Evolutionary conservation across 805 yeast species (phyloP).

Genomic region (Suhomyces tanzawaensis): DNA sequence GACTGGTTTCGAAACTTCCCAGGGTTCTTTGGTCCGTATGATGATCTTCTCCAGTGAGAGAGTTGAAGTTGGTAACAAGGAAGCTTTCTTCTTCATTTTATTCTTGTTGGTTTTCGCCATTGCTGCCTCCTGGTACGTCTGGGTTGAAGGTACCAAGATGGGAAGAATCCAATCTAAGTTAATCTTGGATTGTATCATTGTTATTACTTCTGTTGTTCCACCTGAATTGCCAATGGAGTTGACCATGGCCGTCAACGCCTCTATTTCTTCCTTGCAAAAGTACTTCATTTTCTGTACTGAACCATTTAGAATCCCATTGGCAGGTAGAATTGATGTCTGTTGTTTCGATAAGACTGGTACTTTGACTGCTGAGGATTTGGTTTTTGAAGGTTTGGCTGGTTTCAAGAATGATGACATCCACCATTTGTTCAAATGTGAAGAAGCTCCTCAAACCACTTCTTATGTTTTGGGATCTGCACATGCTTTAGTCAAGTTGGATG

Average conservation of each 20-base stretch:
- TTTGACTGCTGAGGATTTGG: slow-evolving; percentile 92
- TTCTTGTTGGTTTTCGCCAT: slow-evolving; percentile 88
- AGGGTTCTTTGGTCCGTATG: slow-evolving; percentile 94
- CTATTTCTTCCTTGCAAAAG: slow-evolving; percentile 83
- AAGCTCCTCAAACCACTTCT: slow-evolving; percentile 68
- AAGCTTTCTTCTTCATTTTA: slow-evolving; percentile 87
- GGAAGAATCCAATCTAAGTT: slow-evolving; percentile 94
- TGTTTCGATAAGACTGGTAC: slow-evolving; percentile 99
- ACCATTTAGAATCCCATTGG: slow-evolving; percentile 96
- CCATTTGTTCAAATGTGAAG: slow-evolving; percentile 52
- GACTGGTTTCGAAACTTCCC: slow-evolving; percentile 98
- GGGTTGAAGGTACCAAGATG: slow-evolving; percentile 96
- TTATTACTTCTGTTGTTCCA: slow-evolving; percentile 96
- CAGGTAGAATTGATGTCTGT: slow-evolving; percentile 97
- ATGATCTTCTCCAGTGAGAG: slow-evolving; percentile 97
- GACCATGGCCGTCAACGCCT: slow-evolving; percentile 95
- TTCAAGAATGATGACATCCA: slow-evolving; percentile 52
- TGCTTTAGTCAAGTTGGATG: slow-evolving; percentile 90
- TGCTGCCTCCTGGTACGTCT: slow-evolving; percentile 95
- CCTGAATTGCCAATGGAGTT: slow-evolving; percentile 99
- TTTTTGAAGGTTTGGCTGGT: slow-evolving; percentile 95
- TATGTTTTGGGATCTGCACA: slow-evolving; percentile 91
- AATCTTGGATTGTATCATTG: slow-evolving; percentile 91
- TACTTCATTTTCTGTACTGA: slow-evolving; percentile 94
- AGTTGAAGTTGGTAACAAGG: slow-evolving; percentile 92